Evolutionary conservation across 2,329 filamentous ascomycete species (phyloP).

Genomic region (Calonectria pauciramosa): DNA sequence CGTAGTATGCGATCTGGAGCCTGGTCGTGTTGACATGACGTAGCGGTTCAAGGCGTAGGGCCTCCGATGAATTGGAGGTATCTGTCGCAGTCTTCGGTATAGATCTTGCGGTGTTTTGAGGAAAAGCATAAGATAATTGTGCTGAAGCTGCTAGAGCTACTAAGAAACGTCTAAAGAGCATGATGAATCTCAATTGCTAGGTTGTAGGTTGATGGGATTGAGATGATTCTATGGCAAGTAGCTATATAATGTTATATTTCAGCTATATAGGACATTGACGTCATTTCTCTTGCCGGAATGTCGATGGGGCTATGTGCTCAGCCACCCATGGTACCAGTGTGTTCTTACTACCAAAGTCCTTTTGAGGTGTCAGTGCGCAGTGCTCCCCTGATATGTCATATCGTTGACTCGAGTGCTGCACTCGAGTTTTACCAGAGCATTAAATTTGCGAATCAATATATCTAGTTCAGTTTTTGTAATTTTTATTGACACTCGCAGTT

Average conservation of each 20-base stretch:
- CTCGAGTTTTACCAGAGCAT: neutral
- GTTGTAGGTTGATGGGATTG: neutral
- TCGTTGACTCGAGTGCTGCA: neutral
- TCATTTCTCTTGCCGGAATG: neutral
- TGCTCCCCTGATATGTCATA: neutral
- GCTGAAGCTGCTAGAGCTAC: neutral
- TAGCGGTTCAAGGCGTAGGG: neutral
- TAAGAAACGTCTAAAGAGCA: neutral
- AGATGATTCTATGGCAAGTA: neutral
- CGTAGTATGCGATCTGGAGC: conserved; percentile 35
- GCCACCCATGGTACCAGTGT: neutral
- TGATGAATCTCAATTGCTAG: neutral
- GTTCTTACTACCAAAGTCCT: neutral
- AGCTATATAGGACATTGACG: neutral
- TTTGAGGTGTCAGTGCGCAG: neutral
- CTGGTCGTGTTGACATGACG: conserved; percentile 4
- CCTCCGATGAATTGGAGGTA: neutral
- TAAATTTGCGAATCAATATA: neutral
- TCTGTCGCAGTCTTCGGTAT: neutral
- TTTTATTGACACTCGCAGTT: neutral
- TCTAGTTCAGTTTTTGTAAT: neutral
- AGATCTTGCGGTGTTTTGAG: neutral
- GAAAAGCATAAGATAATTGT: neutral
- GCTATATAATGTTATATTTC: neutral
- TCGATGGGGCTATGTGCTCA: neutral